Base-by-base conservation (phyloP, 108 stramenopile species). In the Skeletonema costatum region DNA sequence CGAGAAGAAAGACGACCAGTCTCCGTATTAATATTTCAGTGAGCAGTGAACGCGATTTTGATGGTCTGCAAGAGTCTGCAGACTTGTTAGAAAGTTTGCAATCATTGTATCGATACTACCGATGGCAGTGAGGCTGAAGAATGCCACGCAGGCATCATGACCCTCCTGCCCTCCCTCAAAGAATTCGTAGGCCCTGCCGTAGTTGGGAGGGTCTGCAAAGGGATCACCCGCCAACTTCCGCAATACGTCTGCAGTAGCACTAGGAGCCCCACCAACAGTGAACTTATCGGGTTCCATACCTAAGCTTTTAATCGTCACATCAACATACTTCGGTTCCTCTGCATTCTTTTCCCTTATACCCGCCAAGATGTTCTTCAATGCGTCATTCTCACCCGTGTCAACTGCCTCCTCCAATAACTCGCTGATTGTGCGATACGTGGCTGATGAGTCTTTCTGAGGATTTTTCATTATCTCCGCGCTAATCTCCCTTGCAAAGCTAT, bases 21-120 rank as follows among this genome's bases (percentile, higher is more conserved):
- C 76, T 99, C 99, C 8, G 99, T 99, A 81, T 99, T 99, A 12
- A 99, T 81, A 83, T 99, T 99, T 99, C 9, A 99, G 64, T 1
- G 93, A 94, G 68, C 98, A 94, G 86, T 99, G 99, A 30, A 99
- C 97, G 14, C 99, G 86, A 46, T 88, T 86, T 51, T 99, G 66
- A 4, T 93, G 89, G 77, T 99, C 98, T 0, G 92, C 93, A 19
- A 97, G 86, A 5, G 78, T 77, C 77, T 98, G 98, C 11, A 99
- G 87, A 38, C 90, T 90, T 30, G 89, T 92, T 17, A 93, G 71
- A 70, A 95, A 93, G 74, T 92, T 98, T 72, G 81, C 89, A 70
- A 99, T 92, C 97, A 99, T 99, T 32, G 97, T 98, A 70, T 99
- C 98, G 63, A 99, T 94, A n/a, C 90, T 92, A 19, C 94, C 93